Evolutionary conservation across 345 rosid species (phyloP).

Genomic region (Theobroma cacao): DNA sequence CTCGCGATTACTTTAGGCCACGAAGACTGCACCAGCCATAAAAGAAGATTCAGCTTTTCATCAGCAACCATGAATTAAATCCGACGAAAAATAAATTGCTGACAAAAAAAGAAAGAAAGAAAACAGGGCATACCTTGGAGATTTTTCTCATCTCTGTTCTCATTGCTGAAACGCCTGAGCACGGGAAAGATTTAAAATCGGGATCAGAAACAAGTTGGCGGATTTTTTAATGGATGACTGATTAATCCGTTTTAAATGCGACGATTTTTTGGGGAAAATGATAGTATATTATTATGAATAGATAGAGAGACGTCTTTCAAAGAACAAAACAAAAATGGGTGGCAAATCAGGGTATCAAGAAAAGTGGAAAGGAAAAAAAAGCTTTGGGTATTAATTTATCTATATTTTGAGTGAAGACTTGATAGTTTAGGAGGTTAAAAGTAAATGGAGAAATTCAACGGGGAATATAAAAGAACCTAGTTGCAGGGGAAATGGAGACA

Average conservation of each 20-base stretch:
- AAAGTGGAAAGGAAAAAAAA: conserved; percentile 19
- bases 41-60: neutral
- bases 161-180: conserved; percentile 35
- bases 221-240: neutral
- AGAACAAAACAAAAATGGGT: conserved; percentile 15
- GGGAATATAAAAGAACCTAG: conserved; percentile 33
- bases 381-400: conserved; percentile 1
- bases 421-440: neutral
- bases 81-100: neutral
- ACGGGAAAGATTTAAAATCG: conserved; percentile 24
- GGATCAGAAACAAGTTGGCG: conserved; percentile 13
- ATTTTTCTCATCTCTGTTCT: conserved; percentile 42
- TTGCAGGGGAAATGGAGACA: conserved; percentile 56
- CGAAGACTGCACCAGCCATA: conserved; percentile 39
- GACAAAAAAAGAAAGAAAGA: neutral
- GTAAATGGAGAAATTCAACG: conserved; percentile 12
- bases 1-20: conserved; percentile 74
- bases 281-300: neutral
- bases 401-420: neutral
- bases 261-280: neutral
- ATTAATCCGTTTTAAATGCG: neutral
- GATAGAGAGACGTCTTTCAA: neutral
- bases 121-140: conserved; percentile 46
- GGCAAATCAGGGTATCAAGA: conserved; percentile 22
- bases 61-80: neutral